Evolutionary conservation across 306 rosid species (phyloP).

Genomic region (Ziziphus jujuba): DNA sequence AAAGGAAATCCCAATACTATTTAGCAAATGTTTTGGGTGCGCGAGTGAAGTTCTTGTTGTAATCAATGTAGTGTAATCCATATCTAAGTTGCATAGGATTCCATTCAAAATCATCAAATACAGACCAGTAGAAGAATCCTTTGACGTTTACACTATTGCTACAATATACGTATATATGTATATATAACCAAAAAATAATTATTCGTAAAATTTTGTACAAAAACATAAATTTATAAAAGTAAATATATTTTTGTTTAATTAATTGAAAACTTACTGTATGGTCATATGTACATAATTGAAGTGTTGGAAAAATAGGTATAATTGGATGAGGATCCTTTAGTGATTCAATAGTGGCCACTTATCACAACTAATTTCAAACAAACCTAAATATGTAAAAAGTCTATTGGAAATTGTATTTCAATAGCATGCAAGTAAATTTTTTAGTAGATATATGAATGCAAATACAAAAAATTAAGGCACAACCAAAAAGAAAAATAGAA

Average conservation of each 20-base stretch:
- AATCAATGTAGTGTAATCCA: constrained; percentile 5
- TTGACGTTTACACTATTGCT: constrained; percentile 4
- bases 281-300: background rate
- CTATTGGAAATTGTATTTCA: too few species aligned
- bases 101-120: constrained; percentile 13
- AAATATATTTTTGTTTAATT: background rate
- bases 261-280: background rate
- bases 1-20: background rate
- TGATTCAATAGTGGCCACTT: too few species aligned
- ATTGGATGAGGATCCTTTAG: background rate
- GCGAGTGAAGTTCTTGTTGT: background rate
- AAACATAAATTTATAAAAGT: too few species aligned
- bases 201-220: background rate
- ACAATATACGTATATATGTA: too few species aligned
- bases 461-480: too few species aligned
- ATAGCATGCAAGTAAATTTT: too few species aligned
- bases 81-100: background rate
- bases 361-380: too few species aligned
- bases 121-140: background rate
- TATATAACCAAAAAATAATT: background rate
- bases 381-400: too few species aligned
- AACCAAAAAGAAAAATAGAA: too few species aligned
- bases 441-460: too few species aligned
- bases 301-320: background rate
- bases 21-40: background rate